Evolutionary conservation across 2,329 filamentous ascomycete genomes (phyloP).

Genomic region (Biscogniauxia mediterranea): DNA sequence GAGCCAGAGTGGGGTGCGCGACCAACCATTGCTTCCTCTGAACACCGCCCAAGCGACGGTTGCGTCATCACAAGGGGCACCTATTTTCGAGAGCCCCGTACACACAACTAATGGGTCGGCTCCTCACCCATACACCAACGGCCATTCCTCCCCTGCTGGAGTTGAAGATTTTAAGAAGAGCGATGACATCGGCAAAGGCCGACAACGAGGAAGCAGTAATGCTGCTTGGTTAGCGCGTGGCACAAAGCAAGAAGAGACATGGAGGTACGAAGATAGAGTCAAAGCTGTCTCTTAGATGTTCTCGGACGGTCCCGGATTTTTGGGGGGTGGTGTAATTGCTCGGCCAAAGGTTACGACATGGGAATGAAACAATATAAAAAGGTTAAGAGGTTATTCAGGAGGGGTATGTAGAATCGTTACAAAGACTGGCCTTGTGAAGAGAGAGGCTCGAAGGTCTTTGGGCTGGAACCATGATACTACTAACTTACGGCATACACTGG

Average conservation of each 20-base stretch:
- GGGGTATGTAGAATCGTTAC: too few relatives aligned
- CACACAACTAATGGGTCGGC: conserved; percentile 29
- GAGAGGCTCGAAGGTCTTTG: not conserved
- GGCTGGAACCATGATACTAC: not conserved
- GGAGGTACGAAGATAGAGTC: conserved; percentile 53
- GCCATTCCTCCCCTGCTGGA: conserved; percentile 37
- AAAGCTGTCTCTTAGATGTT: conserved; percentile 20
- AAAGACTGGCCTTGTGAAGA: not conserved
- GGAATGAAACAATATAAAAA: conserved; percentile 23
- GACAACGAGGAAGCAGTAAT: conserved; percentile 45
- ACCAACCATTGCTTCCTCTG: conserved; percentile 65
- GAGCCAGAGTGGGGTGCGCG: conserved; percentile 41
- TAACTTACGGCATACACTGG: not conserved
- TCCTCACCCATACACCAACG: conserved; percentile 45
- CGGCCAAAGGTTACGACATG: conserved; percentile 11
- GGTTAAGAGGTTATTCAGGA: conserved; percentile 10
- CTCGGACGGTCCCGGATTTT: conserved; percentile 8
- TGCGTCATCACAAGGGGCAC: conserved; percentile 29
- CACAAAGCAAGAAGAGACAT: conserved; percentile 84
- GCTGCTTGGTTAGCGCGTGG: conserved; percentile 70
- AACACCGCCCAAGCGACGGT: conserved; percentile 43
- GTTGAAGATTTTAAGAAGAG: conserved; percentile 56
- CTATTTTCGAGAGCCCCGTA: conserved; percentile 39
- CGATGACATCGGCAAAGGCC: conserved; percentile 44
- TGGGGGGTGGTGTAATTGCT: not conserved